Evolutionary conservation across 495 filamentous ascomycete species (phyloP).

Genomic region (Xylaria cubensis): DNA sequence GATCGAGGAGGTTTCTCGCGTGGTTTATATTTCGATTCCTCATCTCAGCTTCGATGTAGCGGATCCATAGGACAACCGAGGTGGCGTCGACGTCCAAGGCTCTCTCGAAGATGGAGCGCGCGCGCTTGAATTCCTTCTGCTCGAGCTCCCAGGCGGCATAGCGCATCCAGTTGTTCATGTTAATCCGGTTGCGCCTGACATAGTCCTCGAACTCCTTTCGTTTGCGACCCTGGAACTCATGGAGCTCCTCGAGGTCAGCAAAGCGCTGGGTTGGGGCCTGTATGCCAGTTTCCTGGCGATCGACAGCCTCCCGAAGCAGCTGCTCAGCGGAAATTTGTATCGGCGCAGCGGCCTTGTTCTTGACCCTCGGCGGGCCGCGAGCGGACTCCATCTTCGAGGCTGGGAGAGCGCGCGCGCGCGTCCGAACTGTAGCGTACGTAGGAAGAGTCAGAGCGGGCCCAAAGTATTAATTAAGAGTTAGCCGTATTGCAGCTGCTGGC

Average conservation of each 20-base stretch:
- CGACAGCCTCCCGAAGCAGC: conserved; percentile 95
- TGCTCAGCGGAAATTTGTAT: conserved; percentile 96
- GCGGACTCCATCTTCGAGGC: conserved; percentile 79
- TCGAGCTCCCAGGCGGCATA: conserved; percentile 98
- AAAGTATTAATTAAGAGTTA: neutral
- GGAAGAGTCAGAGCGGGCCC: neutral
- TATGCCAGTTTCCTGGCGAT: conserved; percentile 88
- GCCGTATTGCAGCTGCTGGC: neutral
- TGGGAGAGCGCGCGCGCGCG: neutral
- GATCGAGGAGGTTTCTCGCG: conserved; percentile 91
- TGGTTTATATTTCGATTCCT: conserved; percentile 97
- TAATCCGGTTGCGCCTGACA: conserved; percentile 91
- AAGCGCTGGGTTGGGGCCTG: conserved; percentile 94
- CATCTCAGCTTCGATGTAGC: conserved; percentile 97
- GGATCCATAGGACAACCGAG: conserved; percentile 80
- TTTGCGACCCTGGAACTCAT: conserved; percentile 96
- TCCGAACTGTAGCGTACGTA: neutral
- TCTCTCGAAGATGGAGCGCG: conserved; percentile 94
- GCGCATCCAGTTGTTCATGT: conserved; percentile 98
- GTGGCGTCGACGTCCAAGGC: conserved; percentile 92
- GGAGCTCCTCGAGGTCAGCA: conserved; percentile 94
- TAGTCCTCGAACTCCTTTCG: conserved; percentile 98
- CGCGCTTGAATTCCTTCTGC: conserved; percentile 96
- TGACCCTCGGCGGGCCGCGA: conserved; percentile 93
- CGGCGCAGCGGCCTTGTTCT: conserved; percentile 91